Evolutionary conservation across 2,329 filamentous ascomycete genomes (phyloP), one percentile per base, ranked within the genome.

Genomic region (Talaromyces sp.): DNA sequence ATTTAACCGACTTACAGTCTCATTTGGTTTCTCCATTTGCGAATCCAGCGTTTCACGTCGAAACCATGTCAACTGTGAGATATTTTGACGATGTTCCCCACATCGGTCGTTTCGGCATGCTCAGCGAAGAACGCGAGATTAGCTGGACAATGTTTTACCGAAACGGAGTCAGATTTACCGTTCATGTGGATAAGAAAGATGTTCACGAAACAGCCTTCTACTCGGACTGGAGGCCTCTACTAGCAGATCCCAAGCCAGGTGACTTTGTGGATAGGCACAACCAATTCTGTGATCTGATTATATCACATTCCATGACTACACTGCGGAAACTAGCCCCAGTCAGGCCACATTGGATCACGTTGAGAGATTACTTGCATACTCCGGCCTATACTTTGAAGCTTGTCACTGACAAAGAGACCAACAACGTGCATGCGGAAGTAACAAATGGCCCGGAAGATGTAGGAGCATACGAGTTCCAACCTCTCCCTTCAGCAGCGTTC

Each of bases 281-380:
- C 3, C 41, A 25, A 8, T 17, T 57, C 10, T 57, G 46, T 11
- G 54, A 57, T 43, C 25, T 57, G 5, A 19, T 57, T 15, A 50
- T 57, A 21, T 57, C 54, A 25, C 43, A 57, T 15, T 57, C 54
- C 21, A 25, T 57, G 54, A 28, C 22, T n/a, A 51, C 43, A 50
- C 19, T 51, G 11, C 54, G 51, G 45, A 50, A 37, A 11, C 46
- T 57, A 17, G 25, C 25, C 9, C 45, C 54, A 2, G 13, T 17
- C 13, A 19, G 21, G 28, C 11, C 54, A 8, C 17, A 57, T 19
- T 57, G 54, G 54, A 35, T 40, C 17, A 57, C 43, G 2, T 40
- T 57, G 36, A 51, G 37, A 8, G 54, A 57, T 28, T 57, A 57
- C n/a, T 41, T 57, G 17, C 43, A 57, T 43, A 50, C 54, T 22